Evolutionary conservation across 139 green algal genomes (phyloP).

Genomic region (Closterium sp.): DNA sequence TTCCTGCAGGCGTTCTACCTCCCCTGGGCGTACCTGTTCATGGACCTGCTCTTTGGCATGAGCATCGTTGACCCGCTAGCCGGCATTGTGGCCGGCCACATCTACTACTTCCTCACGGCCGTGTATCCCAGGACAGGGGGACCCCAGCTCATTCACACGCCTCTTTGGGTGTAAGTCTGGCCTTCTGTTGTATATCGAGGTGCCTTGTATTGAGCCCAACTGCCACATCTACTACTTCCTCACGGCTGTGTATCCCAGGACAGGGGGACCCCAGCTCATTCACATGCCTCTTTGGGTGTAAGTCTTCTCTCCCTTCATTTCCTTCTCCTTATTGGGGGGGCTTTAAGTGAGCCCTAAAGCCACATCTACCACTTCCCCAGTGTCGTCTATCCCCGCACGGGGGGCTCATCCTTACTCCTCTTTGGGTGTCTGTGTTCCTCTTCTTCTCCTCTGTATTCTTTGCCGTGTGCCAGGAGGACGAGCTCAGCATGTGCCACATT

Average conservation of each 20-base stretch:
- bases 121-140: neutral
- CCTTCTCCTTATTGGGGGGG: no score
- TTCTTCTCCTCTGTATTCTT: no score
- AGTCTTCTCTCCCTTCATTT: neutral
- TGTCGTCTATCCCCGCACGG: no score
- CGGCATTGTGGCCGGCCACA: conserved; percentile 42
- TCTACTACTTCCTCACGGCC: conserved; percentile 47
- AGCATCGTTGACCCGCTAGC: conserved; percentile 22
- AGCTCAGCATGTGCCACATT: no score
- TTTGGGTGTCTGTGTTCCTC: no score
- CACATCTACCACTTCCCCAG: no score
- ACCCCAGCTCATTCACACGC: neutral
- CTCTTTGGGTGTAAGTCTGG: neutral
- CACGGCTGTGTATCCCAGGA: neutral
- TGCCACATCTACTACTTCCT: neutral
- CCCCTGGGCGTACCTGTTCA: conserved; percentile 38
- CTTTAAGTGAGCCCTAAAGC: no score
- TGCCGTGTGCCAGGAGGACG: no score
- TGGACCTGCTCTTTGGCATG: conserved; percentile 50
- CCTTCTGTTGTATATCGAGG: neutral
- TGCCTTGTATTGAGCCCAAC: neutral
- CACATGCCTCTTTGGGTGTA: neutral
- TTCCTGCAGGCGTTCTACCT: conserved; percentile 47
- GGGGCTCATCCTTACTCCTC: no score
- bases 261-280: neutral